phyloP scores from a whole-genome alignment of 2,329 filamentous ascomycete species.

The Ophiostoma montium region DNA sequence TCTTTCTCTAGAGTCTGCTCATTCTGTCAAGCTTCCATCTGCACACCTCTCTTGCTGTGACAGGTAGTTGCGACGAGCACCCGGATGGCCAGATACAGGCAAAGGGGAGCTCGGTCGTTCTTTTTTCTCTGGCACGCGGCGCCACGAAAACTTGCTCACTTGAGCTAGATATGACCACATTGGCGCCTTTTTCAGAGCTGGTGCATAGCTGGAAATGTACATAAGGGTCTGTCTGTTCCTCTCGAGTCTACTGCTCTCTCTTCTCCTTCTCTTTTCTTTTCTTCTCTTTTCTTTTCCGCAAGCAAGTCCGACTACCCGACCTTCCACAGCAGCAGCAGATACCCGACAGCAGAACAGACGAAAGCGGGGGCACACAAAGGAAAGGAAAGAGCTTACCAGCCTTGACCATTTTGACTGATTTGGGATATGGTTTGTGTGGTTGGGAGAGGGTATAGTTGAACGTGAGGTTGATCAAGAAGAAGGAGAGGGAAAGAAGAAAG shows the following conservation, averaged over 20 bases:
- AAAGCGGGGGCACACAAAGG: neutral
- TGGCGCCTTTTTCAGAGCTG: neutral
- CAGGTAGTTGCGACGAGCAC: too few species aligned
- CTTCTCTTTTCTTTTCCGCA: neutral
- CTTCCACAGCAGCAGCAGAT: neutral
- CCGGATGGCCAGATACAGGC: neutral
- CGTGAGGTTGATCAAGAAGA: neutral
- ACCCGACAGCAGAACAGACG: neutral
- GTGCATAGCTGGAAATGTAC: neutral
- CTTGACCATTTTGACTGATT: slow-evolving; percentile 86
- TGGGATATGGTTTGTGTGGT: neutral
- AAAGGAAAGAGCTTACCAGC: slow-evolving; percentile 52
- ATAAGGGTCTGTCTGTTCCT: neutral
- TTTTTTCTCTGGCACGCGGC: slow-evolving; percentile 9
- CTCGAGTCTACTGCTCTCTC: neutral
- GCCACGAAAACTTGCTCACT: slow-evolving; percentile 10
- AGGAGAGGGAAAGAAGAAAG: neutral
- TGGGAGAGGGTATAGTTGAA: neutral
- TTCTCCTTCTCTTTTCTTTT: neutral
- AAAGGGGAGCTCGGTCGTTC: slow-evolving; percentile 14
- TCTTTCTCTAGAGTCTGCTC: slow-evolving; percentile 24
- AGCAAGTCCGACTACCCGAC: neutral
- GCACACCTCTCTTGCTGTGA: too few species aligned
- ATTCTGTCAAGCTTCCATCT: slow-evolving; percentile 13
- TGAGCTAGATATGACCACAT: slow-evolving; percentile 2